Base-by-base conservation (phyloP, 2,329 filamentous ascomycete genomes). In the Fusarium virguliforme region DNA sequence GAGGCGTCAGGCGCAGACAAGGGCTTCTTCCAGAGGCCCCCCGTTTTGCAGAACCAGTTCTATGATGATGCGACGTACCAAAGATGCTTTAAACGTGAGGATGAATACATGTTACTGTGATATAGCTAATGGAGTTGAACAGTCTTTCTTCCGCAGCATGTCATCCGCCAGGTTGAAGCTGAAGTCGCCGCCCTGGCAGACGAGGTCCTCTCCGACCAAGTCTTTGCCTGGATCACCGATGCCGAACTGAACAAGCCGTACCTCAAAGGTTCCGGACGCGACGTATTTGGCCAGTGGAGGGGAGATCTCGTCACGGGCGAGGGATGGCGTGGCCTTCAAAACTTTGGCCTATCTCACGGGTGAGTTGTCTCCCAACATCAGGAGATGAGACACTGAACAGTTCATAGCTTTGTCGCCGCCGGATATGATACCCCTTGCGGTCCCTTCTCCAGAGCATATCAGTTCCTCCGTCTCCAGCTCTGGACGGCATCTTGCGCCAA, bases 181-280 rank as follows among this genome's bases (percentile, higher is more conserved):
- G 85, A 87, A 62, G 79, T 88, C 12, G 78, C 81, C 8, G 74
- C 79, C 8, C 82, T 90, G 32, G 88, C 85, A 46, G 78, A 85
- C 18, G 83, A 87, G 30, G 86, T 89, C 9, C 79, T 92, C 26
- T 84, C 85, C 0, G 83, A 85, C 22, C 77, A 84, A 50, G 80
- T 90, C n/a, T 85, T 92, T 48, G 77, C 84, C 68, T 88, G 85
- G 80, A 79, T 91, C 18, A 86, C 87, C 0, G 89, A 93, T 76
- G 88, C 91, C 1, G 91, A 94, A 78, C 84, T 82, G 43, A 90
- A 92, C 68, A 85, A 87, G 48, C 90, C 91, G 0, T 88, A 89
- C 34, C 79, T 93, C 8, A 83, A 81, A 51, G 86, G 86, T 4
- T 85, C 85, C 43, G 86, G 88, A 1, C 83, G 88, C 10, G 87